Percentiles rank a stretch among this genome's conserved stretches.
Evolutionary conservation across 176 grass and related monocot genomes (phyloP).

Genomic region (Avena eriantha): DNA sequence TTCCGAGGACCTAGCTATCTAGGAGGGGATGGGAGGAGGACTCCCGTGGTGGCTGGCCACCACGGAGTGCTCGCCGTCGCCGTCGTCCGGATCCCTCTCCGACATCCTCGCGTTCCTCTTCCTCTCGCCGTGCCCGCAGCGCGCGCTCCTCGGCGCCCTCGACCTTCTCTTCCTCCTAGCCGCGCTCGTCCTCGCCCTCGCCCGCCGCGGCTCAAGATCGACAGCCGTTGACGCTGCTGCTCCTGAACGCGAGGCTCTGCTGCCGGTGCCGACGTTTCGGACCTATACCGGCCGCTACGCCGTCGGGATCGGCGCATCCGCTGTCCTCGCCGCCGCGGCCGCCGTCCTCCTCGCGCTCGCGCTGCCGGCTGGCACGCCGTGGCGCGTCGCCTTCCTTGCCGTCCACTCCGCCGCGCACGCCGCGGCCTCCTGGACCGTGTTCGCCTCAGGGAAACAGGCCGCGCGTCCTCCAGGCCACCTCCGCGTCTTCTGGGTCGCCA

Average conservation of each 20-base stretch:
- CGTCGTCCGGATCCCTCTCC: background rate
- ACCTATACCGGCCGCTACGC: background rate
- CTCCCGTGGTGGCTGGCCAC: conserved; percentile 43
- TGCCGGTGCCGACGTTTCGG: background rate
- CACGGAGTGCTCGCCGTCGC: conserved; percentile 21
- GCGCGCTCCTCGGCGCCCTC: conserved; percentile 22
- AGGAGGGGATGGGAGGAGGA: background rate
- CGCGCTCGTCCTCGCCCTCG: background rate
- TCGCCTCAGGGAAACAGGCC: background rate
- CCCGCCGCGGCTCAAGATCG: background rate
- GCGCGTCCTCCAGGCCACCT: background rate
- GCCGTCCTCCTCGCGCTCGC: conserved; percentile 39
- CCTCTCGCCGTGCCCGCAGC: conserved; percentile 41
- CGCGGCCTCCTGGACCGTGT: conserved; percentile 24
- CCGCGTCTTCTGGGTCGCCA: conserved; percentile 46
- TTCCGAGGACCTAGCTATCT: background rate
- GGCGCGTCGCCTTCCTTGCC: conserved; percentile 38
- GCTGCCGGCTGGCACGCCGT: background rate
- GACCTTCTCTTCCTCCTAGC: conserved; percentile 40
- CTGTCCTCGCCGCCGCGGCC: conserved; percentile 29
- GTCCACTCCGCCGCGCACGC: conserved; percentile 34
- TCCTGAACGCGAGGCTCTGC: conserved; percentile 6
- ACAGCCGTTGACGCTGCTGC: background rate
- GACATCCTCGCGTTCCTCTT: conserved; percentile 27
- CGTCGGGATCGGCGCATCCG: conserved; percentile 31